A percentile compares a stretch with the other conserved stretches of the same genome.
Evolutionary conservation across 1,284 basidiomycete genomes (phyloP).

Genomic region (Porodaedalea pini): DNA sequence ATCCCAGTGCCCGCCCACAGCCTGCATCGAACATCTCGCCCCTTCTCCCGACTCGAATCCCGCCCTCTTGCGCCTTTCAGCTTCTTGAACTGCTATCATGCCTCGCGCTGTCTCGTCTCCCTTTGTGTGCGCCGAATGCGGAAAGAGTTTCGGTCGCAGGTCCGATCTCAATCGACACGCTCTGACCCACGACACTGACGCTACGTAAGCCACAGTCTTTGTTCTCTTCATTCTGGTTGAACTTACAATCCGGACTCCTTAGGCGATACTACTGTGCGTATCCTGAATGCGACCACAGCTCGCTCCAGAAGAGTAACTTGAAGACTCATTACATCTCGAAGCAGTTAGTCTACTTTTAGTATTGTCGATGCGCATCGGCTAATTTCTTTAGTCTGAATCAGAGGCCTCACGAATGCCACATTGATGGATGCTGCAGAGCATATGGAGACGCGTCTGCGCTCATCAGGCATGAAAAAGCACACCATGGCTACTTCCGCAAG

Average conservation of each 20-base stretch:
- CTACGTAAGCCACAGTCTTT: neutral
- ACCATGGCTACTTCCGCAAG: slow-evolving; percentile 1
- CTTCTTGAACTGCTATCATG: neutral
- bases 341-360: neutral
- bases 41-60: too few relatives aligned
- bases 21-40: too few relatives aligned
- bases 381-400: neutral
- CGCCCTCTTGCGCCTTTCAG: neutral
- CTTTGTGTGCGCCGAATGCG: neutral
- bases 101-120: neutral
- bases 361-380: neutral
- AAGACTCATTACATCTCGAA: neutral
- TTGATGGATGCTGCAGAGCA: neutral
- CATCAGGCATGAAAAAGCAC: neutral
- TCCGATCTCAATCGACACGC: neutral
- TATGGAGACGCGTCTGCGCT: neutral
- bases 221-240: neutral
- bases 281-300: neutral
- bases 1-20: too few relatives aligned
- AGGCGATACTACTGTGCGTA: neutral
- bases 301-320: neutral
- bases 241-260: neutral
- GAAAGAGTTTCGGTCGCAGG: neutral
- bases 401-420: neutral
- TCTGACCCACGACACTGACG: neutral